These are phyloP conservation scores for Henckelia pumila DNA, from an alignment of 257 asterid genomes.

Conservation along the genomic window DNA sequence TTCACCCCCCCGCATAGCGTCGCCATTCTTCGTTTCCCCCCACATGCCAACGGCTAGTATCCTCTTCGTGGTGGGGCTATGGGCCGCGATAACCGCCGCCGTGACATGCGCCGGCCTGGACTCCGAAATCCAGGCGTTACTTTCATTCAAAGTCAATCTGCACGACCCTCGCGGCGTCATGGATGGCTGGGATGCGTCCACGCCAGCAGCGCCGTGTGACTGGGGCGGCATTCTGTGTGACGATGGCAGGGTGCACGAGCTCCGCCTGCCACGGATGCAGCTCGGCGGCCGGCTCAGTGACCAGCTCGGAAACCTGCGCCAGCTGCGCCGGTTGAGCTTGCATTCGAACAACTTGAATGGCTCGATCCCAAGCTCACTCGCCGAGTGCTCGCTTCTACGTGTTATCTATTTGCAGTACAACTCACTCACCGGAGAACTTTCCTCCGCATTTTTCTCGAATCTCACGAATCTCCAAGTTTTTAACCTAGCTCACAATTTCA, in stretches of 20 bases:
- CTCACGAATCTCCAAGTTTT: slow-evolving; percentile 55
- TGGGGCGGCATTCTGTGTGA: slow-evolving; percentile 69
- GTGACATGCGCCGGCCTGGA: slow-evolving; percentile 35
- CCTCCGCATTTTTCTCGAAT: slow-evolving; percentile 44
- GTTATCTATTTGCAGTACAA: slow-evolving; percentile 67
- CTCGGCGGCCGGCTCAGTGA: slow-evolving; percentile 51
- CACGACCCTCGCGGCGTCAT: slow-evolving; percentile 61
- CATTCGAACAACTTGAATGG: slow-evolving; percentile 67
- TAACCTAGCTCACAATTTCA: slow-evolving; percentile 51
- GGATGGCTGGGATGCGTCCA: slow-evolving; percentile 62
- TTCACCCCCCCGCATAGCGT: slow-evolving; percentile 1
- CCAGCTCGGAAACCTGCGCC: slow-evolving; percentile 39
- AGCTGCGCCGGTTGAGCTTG: slow-evolving; percentile 60
- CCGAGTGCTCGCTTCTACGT: slow-evolving; percentile 53
- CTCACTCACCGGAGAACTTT: slow-evolving; percentile 53
- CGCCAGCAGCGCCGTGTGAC: slow-evolving; percentile 73
- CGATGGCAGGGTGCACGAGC: slow-evolving; percentile 47
- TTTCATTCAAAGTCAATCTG: slow-evolving; percentile 46
- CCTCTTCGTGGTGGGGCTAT: slow-evolving; percentile 36
- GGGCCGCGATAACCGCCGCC: slow-evolving; percentile 28
- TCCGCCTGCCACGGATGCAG: slow-evolving; percentile 64
- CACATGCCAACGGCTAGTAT: slow-evolving; percentile 47
- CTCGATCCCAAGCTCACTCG: slow-evolving; percentile 50
- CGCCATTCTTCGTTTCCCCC: slow-evolving; percentile 7
- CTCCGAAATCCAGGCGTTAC: slow-evolving; percentile 48